A percentile compares a stretch with the other conserved stretches of the same genome.
Conservation (phyloP, 1,139 yeast genomes). For the Suhomyces bribrorum region DNA sequence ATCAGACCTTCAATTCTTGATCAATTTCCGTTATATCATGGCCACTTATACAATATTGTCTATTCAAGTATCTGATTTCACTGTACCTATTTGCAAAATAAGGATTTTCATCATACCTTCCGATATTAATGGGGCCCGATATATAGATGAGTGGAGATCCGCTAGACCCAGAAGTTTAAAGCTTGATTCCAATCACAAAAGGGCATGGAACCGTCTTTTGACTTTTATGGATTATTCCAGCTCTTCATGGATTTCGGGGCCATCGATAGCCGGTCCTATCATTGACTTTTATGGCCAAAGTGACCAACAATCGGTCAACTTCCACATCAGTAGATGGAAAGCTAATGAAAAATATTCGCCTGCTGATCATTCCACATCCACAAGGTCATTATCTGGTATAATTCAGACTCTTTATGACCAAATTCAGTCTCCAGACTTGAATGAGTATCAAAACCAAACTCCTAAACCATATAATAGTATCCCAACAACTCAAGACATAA, state of each 20-base stretch:
- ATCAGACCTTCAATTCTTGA: conserved; percentile 41
- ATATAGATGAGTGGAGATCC: conserved; percentile 35
- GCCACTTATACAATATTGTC: conserved; percentile 43
- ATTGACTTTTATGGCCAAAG: conserved; percentile 2
- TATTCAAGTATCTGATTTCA: conserved; percentile 7
- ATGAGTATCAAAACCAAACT: conserved; percentile 19
- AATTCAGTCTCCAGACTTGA: conserved; percentile 41
- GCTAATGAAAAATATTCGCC: conserved; percentile 7
- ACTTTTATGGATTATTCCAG: conserved; percentile 40
- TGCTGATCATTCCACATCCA: not conserved
- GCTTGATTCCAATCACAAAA: conserved; percentile 30
- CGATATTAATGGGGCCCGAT: conserved; percentile 42
- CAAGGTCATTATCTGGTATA: conserved; percentile 18
- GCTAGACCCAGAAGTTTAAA: conserved; percentile 6
- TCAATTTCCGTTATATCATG: conserved; percentile 38
- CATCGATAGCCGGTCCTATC: not conserved
- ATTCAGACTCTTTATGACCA: conserved; percentile 38
- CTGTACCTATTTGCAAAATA: conserved; percentile 28
- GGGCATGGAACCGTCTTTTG: conserved; percentile 34
- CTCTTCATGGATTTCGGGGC: conserved; percentile 17
- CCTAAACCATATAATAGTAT: conserved; percentile 2
- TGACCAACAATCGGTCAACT: conserved; percentile 15
- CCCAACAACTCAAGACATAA: conserved; percentile 3
- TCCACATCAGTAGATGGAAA: conserved; percentile 38
- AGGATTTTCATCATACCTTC: conserved; percentile 52